A percentile compares a stretch with the other conserved stretches of the same genome.
Evolutionary conservation across 2,329 filamentous ascomycete genomes (phyloP).

Genomic region (Nectriaceae sp.): DNA sequence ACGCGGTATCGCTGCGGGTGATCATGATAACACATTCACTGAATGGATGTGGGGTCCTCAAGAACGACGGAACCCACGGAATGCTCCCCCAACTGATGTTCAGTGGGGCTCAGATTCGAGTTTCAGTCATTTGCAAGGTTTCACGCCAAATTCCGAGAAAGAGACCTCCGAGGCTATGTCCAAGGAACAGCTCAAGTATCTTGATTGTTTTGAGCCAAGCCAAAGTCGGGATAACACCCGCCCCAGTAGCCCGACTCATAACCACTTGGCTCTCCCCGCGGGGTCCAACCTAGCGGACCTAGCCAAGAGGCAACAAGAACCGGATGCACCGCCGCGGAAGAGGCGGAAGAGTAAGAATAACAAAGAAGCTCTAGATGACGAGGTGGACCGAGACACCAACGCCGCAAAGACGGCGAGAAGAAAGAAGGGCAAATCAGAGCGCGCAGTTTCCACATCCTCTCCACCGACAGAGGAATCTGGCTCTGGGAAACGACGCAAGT

Average conservation of each 20-base stretch:
- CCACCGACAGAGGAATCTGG: constrained; percentile 37
- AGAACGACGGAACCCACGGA: constrained; percentile 31
- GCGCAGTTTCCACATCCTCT: constrained; percentile 29
- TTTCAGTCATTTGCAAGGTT: constrained; percentile 61
- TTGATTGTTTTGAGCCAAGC: constrained; percentile 59
- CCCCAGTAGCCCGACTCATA: constrained; percentile 53
- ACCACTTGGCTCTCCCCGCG: constrained; percentile 14
- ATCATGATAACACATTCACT: constrained; percentile 40
- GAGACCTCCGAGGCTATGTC: constrained; percentile 61
- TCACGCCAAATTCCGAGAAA: constrained; percentile 55
- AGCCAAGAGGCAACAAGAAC: constrained; percentile 37
- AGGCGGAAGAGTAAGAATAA: constrained; percentile 55
- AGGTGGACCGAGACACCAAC: constrained; percentile 40
- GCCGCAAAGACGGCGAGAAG: constrained; percentile 40
- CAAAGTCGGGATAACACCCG: constrained; percentile 62
- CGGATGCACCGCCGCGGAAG: constrained; percentile 49
- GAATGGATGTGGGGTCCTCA: constrained; percentile 44
- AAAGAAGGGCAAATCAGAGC: constrained; percentile 50
- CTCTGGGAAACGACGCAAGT: constrained; percentile 53
- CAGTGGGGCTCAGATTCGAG: constrained; percentile 71
- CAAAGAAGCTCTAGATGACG: constrained; percentile 44
- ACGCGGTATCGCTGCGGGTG: constrained; percentile 32
- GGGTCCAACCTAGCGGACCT: constrained; percentile 19
- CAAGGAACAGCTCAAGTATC: constrained; percentile 54
- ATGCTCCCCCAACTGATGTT: constrained; percentile 47